Conservation (phyloP, 1,284 basidiomycete genomes). For the Pterula multifida region DNA sequence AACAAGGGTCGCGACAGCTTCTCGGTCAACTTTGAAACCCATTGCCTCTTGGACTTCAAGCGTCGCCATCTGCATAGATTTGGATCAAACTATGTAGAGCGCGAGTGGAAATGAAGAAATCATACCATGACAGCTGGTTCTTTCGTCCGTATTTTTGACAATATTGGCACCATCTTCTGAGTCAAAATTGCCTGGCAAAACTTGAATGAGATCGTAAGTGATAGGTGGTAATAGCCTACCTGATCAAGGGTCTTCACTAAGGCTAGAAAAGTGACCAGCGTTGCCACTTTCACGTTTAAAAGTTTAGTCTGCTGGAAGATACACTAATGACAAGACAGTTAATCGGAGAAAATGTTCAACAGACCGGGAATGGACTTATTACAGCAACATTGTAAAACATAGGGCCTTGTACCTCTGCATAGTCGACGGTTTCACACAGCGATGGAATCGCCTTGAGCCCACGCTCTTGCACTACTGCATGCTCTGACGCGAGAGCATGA, state of each 20-base stretch:
- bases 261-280: slow-evolving; percentile 76
- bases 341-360: background rate
- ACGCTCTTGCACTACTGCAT: slow-evolving; percentile 83
- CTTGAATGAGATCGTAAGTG: slow-evolving; percentile 1
- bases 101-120: background rate
- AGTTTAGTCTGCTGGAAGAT: slow-evolving; percentile 86
- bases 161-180: slow-evolving; percentile 87
- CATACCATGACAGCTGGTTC: slow-evolving; percentile 85
- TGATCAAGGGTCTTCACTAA: slow-evolving; percentile 96
- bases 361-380: slow-evolving; percentile 1
- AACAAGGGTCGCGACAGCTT: slow-evolving; percentile 88
- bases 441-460: slow-evolving; percentile 79
- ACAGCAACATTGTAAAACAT: slow-evolving; percentile 84
- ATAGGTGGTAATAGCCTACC: slow-evolving; percentile 27
- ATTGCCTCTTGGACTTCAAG: slow-evolving; percentile 92
- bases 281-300: slow-evolving; percentile 80
- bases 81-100: background rate
- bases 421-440: slow-evolving; percentile 89
- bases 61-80: slow-evolving; percentile 64
- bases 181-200: slow-evolving; percentile 61
- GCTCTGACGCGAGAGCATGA: slow-evolving; percentile 89
- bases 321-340: slow-evolving; percentile 33
- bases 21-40: slow-evolving; percentile 90
- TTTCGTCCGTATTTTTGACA: slow-evolving; percentile 92
- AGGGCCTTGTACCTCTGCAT: slow-evolving; percentile 79